Evolutionary conservation across 129 eudicot genomes (phyloP).

Genomic region (Rutidosis leptorrhynchoides): DNA sequence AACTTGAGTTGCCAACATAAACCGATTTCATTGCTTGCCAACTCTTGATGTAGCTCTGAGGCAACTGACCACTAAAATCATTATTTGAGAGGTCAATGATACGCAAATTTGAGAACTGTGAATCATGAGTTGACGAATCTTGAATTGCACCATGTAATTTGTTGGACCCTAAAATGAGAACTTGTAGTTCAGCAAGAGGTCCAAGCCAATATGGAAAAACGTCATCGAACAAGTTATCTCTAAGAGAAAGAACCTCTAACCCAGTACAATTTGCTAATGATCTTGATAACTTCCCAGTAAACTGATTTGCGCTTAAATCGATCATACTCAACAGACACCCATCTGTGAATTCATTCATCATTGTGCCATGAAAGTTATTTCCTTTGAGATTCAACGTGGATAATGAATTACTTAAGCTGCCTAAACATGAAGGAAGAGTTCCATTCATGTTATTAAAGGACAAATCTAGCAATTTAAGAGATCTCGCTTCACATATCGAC

Average conservation of each 20-base stretch:
- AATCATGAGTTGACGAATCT: no score
- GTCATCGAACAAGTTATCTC: no score
- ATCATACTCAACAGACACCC: background rate
- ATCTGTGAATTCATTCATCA: no score
- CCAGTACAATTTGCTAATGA: constrained; percentile 15
- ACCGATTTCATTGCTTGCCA: constrained; percentile 23
- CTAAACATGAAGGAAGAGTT: no score
- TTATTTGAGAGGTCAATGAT: constrained; percentile 41
- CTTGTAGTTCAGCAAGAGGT: constrained; percentile 1
- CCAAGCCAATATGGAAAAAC: constrained; percentile 13
- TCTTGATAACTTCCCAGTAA: constrained; percentile 9
- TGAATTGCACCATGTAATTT: constrained; percentile 13
- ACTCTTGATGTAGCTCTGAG: background rate
- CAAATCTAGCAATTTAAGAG: constrained; percentile 15
- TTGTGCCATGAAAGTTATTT: no score
- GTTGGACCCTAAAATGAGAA: constrained; percentile 17
- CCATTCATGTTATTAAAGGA: constrained; percentile 22
- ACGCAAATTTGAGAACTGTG: constrained; percentile 11
- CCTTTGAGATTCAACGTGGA: no score
- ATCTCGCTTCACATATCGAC: constrained; percentile 8
- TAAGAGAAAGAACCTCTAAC: constrained; percentile 14
- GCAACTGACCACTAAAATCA: constrained; percentile 24
- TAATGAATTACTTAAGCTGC: no score
- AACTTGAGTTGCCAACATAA: background rate
- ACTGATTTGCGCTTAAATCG: constrained; percentile 22